Conservation (phyloP, 148 eudicot genomes). For the Arctostaphylos glauca region DNA sequence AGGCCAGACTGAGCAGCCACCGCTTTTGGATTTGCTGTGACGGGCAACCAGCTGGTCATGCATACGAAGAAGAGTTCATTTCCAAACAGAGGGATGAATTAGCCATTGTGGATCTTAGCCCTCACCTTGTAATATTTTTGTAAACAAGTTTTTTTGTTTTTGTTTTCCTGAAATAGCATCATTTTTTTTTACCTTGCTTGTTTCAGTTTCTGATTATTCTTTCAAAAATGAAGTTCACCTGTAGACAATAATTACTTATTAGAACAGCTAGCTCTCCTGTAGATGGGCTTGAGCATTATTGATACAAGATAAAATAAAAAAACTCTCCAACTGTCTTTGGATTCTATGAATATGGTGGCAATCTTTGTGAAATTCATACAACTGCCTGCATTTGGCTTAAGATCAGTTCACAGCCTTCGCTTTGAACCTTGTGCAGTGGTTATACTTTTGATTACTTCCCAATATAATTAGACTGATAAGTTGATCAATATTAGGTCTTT, state of each 20-base stretch:
- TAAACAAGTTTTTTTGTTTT: background rate
- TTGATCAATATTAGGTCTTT: too few species aligned
- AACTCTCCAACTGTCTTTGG: background rate
- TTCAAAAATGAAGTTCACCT: background rate
- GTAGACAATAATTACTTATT: conserved; percentile 5
- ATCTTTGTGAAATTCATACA: background rate
- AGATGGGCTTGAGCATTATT: background rate
- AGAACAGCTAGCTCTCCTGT: conserved; percentile 6
- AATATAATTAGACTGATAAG: too few species aligned
- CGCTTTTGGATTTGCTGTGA: conserved; percentile 77
- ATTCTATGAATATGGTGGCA: background rate
- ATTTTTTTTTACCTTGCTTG: background rate
- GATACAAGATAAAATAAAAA: background rate
- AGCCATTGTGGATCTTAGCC: background rate
- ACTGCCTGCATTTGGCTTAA: background rate
- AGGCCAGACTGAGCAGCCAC: conserved; percentile 66
- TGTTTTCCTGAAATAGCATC: background rate
- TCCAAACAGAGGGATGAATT: background rate
- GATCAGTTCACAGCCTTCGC: background rate
- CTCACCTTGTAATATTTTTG: background rate
- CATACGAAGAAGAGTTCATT: background rate
- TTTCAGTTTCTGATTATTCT: background rate
- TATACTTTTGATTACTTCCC: background rate
- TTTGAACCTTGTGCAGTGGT: background rate
- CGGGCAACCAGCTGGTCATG: conserved; percentile 10